Evolutionary conservation across 148 eudicot genomes (phyloP), one percentile per base, ranked within the genome.

Genomic region (Fagopyrum homotropicum): DNA sequence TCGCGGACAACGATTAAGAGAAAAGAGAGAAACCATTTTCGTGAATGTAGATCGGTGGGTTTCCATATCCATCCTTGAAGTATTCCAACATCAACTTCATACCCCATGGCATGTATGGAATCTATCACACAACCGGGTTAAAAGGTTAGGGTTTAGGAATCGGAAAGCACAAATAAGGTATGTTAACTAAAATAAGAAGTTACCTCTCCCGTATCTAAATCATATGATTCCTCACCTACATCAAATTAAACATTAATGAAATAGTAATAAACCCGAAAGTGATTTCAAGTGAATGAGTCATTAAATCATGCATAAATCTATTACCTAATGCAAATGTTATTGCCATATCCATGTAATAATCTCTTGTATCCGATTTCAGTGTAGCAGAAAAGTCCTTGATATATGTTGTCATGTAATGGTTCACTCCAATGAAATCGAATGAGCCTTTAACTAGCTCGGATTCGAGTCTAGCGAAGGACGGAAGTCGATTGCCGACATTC

Each of bases 391-490:
- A 74, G 80, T 91, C 82, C 80, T 84, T 83, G 57, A 78, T n/a
- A 5, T 40, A 7, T 7, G 75, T 1, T 1, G 73, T 72, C 5
- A 35, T 0, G 55, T 89, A 88, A 59, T 88, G 88, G 79, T 91
- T 91, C 48, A 89, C 5, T 50, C 90, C 97, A 19, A 89, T 50
- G 29, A 91, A 91, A 76, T 91, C 93, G 46, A 77, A 73, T 51
- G 92, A 80, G 4, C 89, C 89, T 81, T 86, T 88, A 40, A 90
- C 75, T 57, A 74, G 63, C 66, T 82, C 52, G 8, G 83, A 78
- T 70, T 90, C 92, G 16, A 69, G n/a, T 70, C 84, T 57, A 4
- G 82, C 79, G 56, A 90, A 85, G 12, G 59, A 46, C 2, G 96
- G 92, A 72, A 90, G 54, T 76, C 84, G 75, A 29, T 63, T 71